Conservation (phyloP, 768 basidiomycete genomes). For the Basidioascus undulatus region DNA sequence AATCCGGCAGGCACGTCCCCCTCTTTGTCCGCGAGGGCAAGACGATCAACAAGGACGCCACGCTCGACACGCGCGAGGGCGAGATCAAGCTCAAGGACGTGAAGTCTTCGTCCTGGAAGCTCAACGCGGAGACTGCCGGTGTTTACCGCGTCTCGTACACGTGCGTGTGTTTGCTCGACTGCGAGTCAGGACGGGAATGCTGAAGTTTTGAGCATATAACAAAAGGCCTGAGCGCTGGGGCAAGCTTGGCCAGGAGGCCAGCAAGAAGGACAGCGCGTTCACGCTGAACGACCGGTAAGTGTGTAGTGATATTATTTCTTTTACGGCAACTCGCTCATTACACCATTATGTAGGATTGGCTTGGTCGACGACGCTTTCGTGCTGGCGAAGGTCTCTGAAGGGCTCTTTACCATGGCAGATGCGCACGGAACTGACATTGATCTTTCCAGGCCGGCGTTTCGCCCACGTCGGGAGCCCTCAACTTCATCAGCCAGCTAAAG, state of each 20-base stretch:
- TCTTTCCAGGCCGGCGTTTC: constrained; percentile 56
- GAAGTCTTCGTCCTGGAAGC: constrained; percentile 45
- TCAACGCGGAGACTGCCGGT: constrained; percentile 55
- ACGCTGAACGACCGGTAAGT: constrained; percentile 44
- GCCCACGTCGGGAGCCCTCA: constrained; percentile 49
- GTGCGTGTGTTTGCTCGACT: no score
- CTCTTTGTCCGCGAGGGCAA: constrained; percentile 47
- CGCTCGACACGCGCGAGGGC: constrained; percentile 43
- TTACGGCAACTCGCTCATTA: neutral
- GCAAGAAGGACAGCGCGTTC: constrained; percentile 39
- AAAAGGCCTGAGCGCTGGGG: constrained; percentile 47
- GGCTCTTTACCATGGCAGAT: no score
- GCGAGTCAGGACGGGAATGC: no score
- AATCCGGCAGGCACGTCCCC: constrained; percentile 42
- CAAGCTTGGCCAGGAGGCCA: constrained; percentile 56
- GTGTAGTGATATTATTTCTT: neutral
- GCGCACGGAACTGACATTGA: no score
- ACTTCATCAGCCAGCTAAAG: constrained; percentile 40
- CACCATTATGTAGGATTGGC: constrained; percentile 27
- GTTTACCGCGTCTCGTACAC: constrained; percentile 55
- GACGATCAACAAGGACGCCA: constrained; percentile 35
- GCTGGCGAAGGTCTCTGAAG: no score
- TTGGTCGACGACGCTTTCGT: constrained; percentile 61
- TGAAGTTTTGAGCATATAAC: no score
- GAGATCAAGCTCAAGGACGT: constrained; percentile 42